Evolutionary conservation across 1,284 basidiomycete species (phyloP).

Genomic region (Rhodotorula sp.): DNA sequence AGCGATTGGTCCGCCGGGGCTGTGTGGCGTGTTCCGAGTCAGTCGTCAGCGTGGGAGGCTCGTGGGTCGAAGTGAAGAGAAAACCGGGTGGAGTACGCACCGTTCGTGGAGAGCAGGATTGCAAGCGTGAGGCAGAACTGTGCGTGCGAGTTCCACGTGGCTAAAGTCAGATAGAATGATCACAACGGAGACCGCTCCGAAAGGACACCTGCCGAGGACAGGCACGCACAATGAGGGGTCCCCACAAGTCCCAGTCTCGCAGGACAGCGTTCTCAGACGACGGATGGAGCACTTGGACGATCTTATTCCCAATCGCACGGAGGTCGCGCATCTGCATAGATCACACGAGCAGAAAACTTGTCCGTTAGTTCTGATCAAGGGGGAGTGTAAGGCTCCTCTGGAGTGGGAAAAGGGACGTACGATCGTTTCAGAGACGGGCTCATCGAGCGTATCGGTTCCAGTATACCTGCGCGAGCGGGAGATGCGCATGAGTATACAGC

Average conservation of each 20-base stretch:
- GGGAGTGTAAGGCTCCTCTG: no score
- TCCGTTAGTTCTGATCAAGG: background rate
- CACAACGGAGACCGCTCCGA: background rate
- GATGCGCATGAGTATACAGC: background rate
- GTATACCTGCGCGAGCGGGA: constrained; percentile 58
- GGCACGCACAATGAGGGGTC: constrained; percentile 64
- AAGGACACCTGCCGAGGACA: background rate
- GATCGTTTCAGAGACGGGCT: constrained; percentile 82
- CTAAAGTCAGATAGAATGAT: background rate
- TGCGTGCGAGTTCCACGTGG: background rate
- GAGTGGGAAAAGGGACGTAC: constrained; percentile 63
- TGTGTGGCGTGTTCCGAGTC: constrained; percentile 47
- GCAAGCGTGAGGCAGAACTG: constrained; percentile 72
- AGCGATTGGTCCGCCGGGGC: constrained; percentile 78
- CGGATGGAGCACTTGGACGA: constrained; percentile 88
- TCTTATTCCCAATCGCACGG: constrained; percentile 81
- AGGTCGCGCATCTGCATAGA: constrained; percentile 65
- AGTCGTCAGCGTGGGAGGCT: background rate
- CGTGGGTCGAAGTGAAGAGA: background rate
- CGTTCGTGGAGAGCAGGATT: constrained; percentile 80
- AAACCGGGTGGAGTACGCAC: constrained; percentile 54
- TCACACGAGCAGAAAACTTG: no score
- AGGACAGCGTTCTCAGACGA: constrained; percentile 62
- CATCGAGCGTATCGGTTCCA: constrained; percentile 77
- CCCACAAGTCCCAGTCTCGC: constrained; percentile 97